A percentile compares a stretch with the other conserved stretches of the same genome.
Conservation (phyloP, 202 grass and related monocot genomes). For the Setaria viridis region DNA sequence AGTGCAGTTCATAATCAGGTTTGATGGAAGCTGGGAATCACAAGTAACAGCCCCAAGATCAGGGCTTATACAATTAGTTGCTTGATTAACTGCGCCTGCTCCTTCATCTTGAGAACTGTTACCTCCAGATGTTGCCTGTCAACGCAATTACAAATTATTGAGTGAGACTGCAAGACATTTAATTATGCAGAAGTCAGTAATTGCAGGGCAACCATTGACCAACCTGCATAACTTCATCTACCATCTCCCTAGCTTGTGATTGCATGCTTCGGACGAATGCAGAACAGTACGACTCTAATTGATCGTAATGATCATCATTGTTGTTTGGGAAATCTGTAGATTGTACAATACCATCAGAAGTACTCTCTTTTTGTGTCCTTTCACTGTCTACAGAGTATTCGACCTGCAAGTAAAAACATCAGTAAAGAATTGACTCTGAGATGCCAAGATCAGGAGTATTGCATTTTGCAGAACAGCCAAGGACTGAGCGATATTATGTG, state of each 20-base stretch:
- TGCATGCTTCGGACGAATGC: constrained; percentile 51
- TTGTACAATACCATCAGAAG: constrained; percentile 15
- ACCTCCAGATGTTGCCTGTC: constrained; percentile 26
- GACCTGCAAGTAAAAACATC: constrained; percentile 42
- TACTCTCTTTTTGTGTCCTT: constrained; percentile 16
- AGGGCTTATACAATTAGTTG: neutral
- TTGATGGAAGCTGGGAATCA: constrained; percentile 35
- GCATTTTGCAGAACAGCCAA: constrained; percentile 24
- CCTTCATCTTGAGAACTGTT: constrained; percentile 29
- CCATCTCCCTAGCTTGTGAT: constrained; percentile 56
- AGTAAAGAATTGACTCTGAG: constrained; percentile 29
- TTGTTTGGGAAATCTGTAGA: constrained; percentile 19
- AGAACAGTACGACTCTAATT: constrained; percentile 38
- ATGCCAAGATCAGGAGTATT: constrained; percentile 17
- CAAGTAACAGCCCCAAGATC: neutral
- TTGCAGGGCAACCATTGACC: neutral
- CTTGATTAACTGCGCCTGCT: constrained; percentile 27
- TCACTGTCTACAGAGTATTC: constrained; percentile 29
- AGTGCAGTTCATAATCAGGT: constrained; percentile 58
- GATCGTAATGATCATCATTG: constrained; percentile 23
- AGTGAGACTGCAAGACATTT: neutral
- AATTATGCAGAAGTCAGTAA: constrained; percentile 22
- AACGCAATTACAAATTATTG: neutral
- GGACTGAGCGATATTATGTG: neutral
- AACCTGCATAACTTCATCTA: constrained; percentile 56